Percentiles rank a stretch among this genome's conserved stretches.
Conservation (phyloP, 306 rosid genomes). For the Dryas octopetala region DNA sequence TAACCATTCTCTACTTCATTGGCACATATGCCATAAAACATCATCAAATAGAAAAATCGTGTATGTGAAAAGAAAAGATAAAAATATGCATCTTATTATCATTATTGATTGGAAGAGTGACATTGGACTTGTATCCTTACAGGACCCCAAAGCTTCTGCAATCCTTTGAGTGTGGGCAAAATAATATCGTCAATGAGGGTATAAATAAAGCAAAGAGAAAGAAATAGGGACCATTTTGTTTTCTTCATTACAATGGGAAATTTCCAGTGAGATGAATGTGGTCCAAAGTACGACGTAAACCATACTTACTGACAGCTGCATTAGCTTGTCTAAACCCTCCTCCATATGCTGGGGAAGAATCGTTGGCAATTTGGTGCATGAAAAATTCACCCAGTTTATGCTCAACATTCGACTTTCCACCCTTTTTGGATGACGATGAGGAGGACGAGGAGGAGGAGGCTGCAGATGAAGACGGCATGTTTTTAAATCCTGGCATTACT, state of each 20-base stretch:
- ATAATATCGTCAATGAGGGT: not conserved
- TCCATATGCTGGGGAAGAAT: constrained; percentile 89
- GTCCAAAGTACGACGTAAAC: constrained; percentile 73
- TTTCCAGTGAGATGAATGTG: constrained; percentile 76
- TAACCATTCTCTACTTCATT: too few relatives aligned
- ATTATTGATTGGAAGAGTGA: constrained; percentile 14
- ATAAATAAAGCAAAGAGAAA: not conserved
- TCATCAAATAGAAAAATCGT: too few relatives aligned
- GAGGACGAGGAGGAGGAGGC: constrained; percentile 46
- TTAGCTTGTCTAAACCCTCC: constrained; percentile 90
- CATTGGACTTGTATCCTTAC: constrained; percentile 36
- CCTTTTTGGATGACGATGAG: constrained; percentile 67
- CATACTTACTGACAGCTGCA: constrained; percentile 78
- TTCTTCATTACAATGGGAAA: constrained; percentile 57
- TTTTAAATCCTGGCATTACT: constrained; percentile 60
- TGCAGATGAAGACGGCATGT: constrained; percentile 55
- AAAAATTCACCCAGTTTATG: constrained; percentile 86
- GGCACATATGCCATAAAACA: not conserved
- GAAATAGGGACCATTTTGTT: not conserved
- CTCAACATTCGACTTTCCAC: constrained; percentile 67
- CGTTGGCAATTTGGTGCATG: constrained; percentile 79
- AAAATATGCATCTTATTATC: constrained; percentile 22
- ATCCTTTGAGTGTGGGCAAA: constrained; percentile 23
- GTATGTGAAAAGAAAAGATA: not conserved
- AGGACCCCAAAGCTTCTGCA: constrained; percentile 27